Base-by-base conservation (phyloP, 768 basidiomycete species). In the Termitomyces sp. region DNA sequence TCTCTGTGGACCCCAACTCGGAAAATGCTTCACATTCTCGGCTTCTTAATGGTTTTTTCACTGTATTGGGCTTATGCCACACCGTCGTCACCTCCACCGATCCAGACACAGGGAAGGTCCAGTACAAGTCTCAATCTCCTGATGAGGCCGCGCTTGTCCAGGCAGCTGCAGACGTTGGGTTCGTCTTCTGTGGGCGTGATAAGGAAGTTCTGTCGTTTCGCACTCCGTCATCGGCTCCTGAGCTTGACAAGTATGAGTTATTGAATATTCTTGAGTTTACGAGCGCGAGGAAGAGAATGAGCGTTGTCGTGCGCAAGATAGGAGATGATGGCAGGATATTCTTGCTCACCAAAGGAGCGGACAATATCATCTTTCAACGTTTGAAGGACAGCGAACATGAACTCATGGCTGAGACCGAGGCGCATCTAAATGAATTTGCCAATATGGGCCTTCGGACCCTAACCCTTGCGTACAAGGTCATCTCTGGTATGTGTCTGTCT, bases 61-160 rank as follows among this genome's bases (percentile, higher is more conserved):
- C 87, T 5, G 90, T 92, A 20, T 79, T 98, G 55, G 89, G 90
- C 22, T 78, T 98, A 4, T 98, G 96, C 73, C 96, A 98, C 69
- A 96, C 94, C 8, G 96, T 95, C 34, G 80, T 98, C 42, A 86
- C 91, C 0, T 78, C 80, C 18, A 79, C 85, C 37, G 82, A 94
- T 67, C 78, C 81, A 0, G 74, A 75, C 39, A 90, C 88, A 1
- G 87, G 88, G 39, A 79, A 77, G 20, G 84, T 96, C 46, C 81
- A 88, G 64, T 98, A 97, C 80, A 97, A 95, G 74, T 93, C 96
- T 1, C 96, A 98, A 70, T 90, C 87, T 0, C 96, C 96, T 9
- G 96, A 98, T 66, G 96, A 98, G 75, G 90, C 94, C n/a, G 96
- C 96, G 5, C 81, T 98, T 39, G 96, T 98, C 3, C 94, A 95